Evolutionary conservation across 2,329 filamentous ascomycete genomes (phyloP), one percentile per base, ranked within the genome.

Genomic region (Coniella lustricola): DNA sequence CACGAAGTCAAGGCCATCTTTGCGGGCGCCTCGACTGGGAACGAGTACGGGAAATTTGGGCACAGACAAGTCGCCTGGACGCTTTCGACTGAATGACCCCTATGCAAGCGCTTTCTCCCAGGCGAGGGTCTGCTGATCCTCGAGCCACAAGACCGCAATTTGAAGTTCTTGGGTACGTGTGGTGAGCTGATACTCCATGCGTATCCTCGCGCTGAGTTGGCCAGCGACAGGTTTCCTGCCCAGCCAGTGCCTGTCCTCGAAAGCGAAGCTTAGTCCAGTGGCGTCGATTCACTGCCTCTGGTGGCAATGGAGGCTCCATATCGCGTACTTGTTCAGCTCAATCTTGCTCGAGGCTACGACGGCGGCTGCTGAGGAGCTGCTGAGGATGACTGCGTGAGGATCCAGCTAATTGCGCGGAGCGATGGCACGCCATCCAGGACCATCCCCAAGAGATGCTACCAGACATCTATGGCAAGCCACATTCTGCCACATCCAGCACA

Each of bases 311-410:
- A 82, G 53, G 72, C 72, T 0, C 74, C 77, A 0, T 84, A 81
- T 49, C 63, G 72, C 3, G 45, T 69, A 0, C 77, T 78, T 1
- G 62, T 66, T 0, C 54, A 59, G 2, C 58, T 80, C 0, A 68
- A 81, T 52, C 59, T 81, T 1, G 53, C 61, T 78, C 0, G 58
- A 57, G 2, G 72, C 73, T 0, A 69, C 65, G 51, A 55, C 55
- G 0, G 56, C 64, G 0, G 25, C 25, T 29, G 25, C 25, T 10
- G 70, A 77, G 47, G 77, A 82, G 25, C 25, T 29, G 25, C 25
- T 10, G 70, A 77, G 47, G 77, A 82, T 58, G 75, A 81, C 61
- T 84, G 3, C 68, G 78, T 7, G 79, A 84, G 55, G 80, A 84
- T 56, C 78, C 79, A 0, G 62, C 62, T 1, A 82, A 81, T 60